Base-by-base conservation (phyloP, 2,329 filamentous ascomycete species). In the Cladosporium colombiae region DNA sequence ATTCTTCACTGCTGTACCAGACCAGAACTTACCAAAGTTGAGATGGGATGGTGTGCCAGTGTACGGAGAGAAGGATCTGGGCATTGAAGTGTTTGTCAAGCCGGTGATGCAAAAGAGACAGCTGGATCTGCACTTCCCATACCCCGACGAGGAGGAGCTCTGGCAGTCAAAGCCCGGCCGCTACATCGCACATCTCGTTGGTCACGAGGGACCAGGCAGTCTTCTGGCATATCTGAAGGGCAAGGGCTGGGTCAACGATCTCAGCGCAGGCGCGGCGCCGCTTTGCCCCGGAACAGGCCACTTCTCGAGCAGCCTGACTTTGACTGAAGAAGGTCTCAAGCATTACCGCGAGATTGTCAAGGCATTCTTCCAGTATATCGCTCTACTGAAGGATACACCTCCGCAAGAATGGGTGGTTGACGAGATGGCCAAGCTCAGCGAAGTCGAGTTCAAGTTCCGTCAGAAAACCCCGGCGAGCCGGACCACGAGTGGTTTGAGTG, bases 341-440 rank as follows among this genome's bases (percentile, higher is more conserved):
- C 84, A 94, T 71, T 95, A 96, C 79, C 85, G 89, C 66, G 91
- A 96, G 73, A 87, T 97, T 21, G 85, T 90, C 69, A 93, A 93
- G 77, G 86, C 89, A 33, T 85, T 97, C 68, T 97, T 97, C 80
- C 90, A 96, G 76, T 99, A 99, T 74, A 88, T 98, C 68, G 88
- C 92, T 13, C 86, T 99, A 77, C 85, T 99, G 65, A 88, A 88
- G 68, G 91, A 96, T 72, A 84, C 85, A 2, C 86, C 90, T 5
- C 93, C 94, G 0, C 90, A 96, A 71, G 84, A 96, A 76, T 98
- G 95, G 95, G 93, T 98, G 66, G 93, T 95, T 66, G 87, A 96
- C 35, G 95, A 99, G 79, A 91, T 95, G 78, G 94, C 93, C 78
- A 89, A 89, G 40, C 88, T 98, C 80, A 89, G 91, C 53, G 93